A percentile compares a stretch with the other conserved stretches of the same genome.
These are phyloP conservation scores for Metschnikowia colocasiae DNA, from an alignment of 805 yeast species.

Conservation along the genomic window DNA sequence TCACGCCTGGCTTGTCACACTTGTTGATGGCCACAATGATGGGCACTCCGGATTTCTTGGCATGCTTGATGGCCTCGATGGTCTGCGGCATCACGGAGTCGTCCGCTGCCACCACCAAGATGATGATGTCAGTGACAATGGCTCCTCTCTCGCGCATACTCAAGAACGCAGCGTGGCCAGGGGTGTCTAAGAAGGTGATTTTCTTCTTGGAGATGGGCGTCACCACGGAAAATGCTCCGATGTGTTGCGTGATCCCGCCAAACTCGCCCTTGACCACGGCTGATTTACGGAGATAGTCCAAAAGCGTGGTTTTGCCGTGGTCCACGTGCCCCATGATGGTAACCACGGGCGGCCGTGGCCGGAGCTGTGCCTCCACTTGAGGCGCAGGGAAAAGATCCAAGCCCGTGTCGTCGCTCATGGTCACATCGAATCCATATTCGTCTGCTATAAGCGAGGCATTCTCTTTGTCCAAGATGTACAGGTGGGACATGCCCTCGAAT, in stretches of 20 bases:
- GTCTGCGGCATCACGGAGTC: slow-evolving; percentile 99
- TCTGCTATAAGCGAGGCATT: slow-evolving; percentile 84
- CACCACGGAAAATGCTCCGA: slow-evolving; percentile 91
- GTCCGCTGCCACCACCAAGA: slow-evolving; percentile 93
- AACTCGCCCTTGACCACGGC: slow-evolving; percentile 79
- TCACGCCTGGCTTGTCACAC: slow-evolving; percentile 76
- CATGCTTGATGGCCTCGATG: slow-evolving; percentile 90
- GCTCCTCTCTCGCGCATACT: slow-evolving; percentile 98
- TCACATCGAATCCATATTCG: slow-evolving; percentile 74
- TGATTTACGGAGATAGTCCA: slow-evolving; percentile 82
- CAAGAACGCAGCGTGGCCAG: slow-evolving; percentile 96
- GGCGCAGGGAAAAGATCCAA: slow-evolving; percentile 58
- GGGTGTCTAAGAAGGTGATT: slow-evolving; percentile 92
- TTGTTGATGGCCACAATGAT: slow-evolving; percentile 90
- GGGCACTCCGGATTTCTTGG: slow-evolving; percentile 75
- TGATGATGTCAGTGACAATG: slow-evolving; percentile 83
- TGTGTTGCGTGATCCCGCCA: slow-evolving; percentile 97
- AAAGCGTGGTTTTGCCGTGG: slow-evolving; percentile 94
- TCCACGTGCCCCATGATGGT: slow-evolving; percentile 99
- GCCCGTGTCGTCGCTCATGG: slow-evolving; percentile 54
- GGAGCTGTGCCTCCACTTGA: slow-evolving; percentile 42
- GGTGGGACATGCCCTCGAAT: slow-evolving; percentile 64
- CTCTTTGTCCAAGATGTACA: slow-evolving; percentile 80
- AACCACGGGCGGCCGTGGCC: slow-evolving; percentile 85
- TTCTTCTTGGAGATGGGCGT: slow-evolving; percentile 69